These are phyloP conservation scores for Waltergamsia citrina DNA, from an alignment of 2,329 filamentous ascomycete species.

Conservation along the genomic window DNA sequence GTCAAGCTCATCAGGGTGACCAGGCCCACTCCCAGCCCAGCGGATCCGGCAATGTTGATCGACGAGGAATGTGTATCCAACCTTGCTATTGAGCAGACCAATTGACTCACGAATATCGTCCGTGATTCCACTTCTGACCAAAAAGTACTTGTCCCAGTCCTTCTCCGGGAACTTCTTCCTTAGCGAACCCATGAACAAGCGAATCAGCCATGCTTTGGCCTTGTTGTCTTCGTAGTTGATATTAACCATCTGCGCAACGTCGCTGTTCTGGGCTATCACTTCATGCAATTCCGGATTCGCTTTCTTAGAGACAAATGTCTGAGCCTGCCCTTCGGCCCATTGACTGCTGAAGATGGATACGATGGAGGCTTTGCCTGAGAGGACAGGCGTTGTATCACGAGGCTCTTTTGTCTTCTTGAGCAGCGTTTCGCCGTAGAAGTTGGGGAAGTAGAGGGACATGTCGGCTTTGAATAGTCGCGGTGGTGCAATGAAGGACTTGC, in stretches of 20 bases:
- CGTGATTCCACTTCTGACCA: conserved; percentile 48
- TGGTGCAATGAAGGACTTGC: conserved; percentile 86
- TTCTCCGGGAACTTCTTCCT: conserved; percentile 36
- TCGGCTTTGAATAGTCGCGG: conserved; percentile 76
- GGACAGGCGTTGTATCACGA: conserved; percentile 64
- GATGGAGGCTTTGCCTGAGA: conserved; percentile 66
- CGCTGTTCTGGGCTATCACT: conserved; percentile 43
- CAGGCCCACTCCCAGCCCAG: conserved; percentile 79
- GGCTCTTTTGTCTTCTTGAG: conserved; percentile 39
- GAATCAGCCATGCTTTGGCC: conserved; percentile 52
- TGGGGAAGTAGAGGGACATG: conserved; percentile 84
- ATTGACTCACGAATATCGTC: conserved; percentile 54
- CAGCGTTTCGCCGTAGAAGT: conserved; percentile 74
- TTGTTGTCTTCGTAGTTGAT: conserved; percentile 82
- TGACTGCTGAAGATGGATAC: conserved; percentile 72
- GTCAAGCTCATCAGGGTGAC: conserved; percentile 55
- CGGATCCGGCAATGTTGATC: conserved; percentile 82
- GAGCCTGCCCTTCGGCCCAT: conserved; percentile 78
- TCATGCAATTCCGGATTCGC: conserved; percentile 62
- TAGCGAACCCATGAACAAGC: conserved; percentile 44
- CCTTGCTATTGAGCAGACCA: conserved; percentile 75
- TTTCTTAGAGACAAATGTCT: conserved; percentile 56
- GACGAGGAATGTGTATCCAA: conserved; percentile 88
- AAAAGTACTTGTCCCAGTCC: conserved; percentile 52
- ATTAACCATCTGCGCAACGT: conserved; percentile 64